These are phyloP conservation scores for Lepiota brunneoincarnata DNA, from an alignment of 768 basidiomycete genomes.

Conservation along the genomic window DNA sequence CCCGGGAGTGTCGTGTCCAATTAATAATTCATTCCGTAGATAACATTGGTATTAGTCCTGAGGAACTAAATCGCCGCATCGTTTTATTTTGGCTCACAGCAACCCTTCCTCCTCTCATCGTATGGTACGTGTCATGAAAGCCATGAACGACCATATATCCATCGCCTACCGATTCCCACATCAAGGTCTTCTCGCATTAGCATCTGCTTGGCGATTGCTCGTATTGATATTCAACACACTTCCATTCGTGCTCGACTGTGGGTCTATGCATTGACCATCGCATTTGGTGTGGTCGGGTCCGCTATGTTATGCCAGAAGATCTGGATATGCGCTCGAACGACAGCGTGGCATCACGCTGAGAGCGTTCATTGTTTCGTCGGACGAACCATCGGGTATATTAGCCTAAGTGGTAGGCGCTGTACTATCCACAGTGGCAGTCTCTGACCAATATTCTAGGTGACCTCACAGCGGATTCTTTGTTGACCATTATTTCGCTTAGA, in stretches of 20 bases:
- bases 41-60: background rate
- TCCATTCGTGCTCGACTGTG: background rate
- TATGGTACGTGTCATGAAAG: background rate
- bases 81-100: constrained; percentile 3
- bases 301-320: constrained; percentile 1
- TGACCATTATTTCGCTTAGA: constrained; percentile 4
- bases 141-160: too few species aligned
- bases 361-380: constrained; percentile 3
- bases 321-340: background rate
- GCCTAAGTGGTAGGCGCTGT: background rate
- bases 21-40: background rate
- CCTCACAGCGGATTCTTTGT: background rate
- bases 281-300: constrained; percentile 3
- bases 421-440: background rate
- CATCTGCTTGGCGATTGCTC: constrained; percentile 5
- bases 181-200: constrained; percentile 6
- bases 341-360: background rate
- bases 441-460: background rate
- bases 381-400: background rate
- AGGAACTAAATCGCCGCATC: background rate
- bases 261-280: background rate
- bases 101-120: constrained; percentile 1
- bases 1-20: background rate
- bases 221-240: constrained; percentile 3
- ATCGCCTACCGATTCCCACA: too few species aligned